Conservation (phyloP, 805 yeast genomes). For the Yarrowia divulgata region DNA sequence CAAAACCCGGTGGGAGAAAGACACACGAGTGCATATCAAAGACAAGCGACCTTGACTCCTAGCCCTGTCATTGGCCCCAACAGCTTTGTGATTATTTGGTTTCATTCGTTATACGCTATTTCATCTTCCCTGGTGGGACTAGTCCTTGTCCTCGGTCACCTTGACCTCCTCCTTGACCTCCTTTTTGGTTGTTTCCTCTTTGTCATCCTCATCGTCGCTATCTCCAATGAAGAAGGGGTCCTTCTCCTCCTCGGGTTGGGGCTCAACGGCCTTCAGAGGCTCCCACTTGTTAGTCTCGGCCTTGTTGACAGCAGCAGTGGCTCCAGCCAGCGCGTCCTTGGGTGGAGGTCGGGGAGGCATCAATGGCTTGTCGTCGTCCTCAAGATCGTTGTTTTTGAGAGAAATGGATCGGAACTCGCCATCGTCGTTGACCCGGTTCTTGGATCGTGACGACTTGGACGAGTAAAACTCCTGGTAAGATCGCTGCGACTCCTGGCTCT, state of each 20-base stretch:
- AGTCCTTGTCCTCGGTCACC: conserved; percentile 35
- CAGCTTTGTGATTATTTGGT: not conserved
- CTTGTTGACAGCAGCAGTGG: conserved; percentile 44
- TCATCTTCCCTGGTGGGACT: not conserved
- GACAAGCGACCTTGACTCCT: not conserved
- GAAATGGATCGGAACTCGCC: conserved; percentile 38
- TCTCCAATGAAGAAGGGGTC: conserved; percentile 62
- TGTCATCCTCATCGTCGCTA: conserved; percentile 55
- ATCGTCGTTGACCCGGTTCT: conserved; percentile 26
- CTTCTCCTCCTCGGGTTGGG: conserved; percentile 54
- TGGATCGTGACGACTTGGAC: conserved; percentile 38
- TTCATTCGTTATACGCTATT: conserved; percentile 25
- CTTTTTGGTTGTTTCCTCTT: conserved; percentile 33
- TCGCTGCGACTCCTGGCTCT: conserved; percentile 40
- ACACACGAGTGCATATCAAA: not conserved
- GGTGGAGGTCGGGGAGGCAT: conserved; percentile 42
- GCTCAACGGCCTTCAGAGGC: conserved; percentile 53
- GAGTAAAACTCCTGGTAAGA: conserved; percentile 31
- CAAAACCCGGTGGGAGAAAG: not conserved
- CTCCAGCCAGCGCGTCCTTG: conserved; percentile 41
- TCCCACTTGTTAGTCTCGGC: conserved; percentile 53
- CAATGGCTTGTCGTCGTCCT: conserved; percentile 48
- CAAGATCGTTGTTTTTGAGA: conserved; percentile 45
- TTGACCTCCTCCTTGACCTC: conserved; percentile 34
- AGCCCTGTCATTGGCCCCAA: conserved; percentile 1